phyloP scores from a whole-genome alignment of 176 grass and related monocot genomes.

The Hyparrhenia diplandra region DNA sequence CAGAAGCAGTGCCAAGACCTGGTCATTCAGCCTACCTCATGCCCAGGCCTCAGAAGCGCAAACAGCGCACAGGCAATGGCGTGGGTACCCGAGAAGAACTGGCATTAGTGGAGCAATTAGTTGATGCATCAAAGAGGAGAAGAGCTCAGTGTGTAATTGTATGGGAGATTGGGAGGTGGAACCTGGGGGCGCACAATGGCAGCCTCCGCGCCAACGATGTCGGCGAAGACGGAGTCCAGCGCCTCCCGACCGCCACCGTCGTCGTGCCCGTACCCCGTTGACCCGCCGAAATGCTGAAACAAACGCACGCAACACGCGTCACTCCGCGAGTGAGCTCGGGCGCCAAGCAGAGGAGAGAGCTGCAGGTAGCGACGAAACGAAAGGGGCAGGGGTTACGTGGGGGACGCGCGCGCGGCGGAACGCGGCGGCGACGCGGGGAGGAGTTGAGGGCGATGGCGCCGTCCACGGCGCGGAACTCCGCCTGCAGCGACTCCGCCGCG shows the following conservation, averaged over 20 bases:
- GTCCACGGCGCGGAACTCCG: constrained; percentile 65
- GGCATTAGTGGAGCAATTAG: neutral
- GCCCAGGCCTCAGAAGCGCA: constrained; percentile 71
- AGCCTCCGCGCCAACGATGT: constrained; percentile 83
- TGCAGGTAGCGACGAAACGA: neutral
- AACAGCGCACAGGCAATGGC: constrained; percentile 90
- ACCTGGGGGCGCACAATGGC: constrained; percentile 91
- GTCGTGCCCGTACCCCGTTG: constrained; percentile 92
- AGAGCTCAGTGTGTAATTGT: neutral
- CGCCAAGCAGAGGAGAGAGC: neutral
- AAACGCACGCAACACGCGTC: neutral
- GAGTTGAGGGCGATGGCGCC: constrained; percentile 66
- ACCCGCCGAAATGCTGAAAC: constrained; percentile 83
- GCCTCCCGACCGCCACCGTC: constrained; percentile 76
- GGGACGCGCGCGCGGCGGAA: constrained; percentile 66
- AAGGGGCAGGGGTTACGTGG: constrained; percentile 34
- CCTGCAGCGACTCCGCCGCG: constrained; percentile 67
- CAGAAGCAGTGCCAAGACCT: neutral
- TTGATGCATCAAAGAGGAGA: neutral
- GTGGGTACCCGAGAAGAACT: constrained; percentile 95
- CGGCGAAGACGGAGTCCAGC: constrained; percentile 66
- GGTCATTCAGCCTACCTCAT: constrained; percentile 48
- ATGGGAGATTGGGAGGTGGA: neutral
- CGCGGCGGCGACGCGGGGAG: constrained; percentile 62
- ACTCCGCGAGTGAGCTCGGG: neutral